Evolutionary conservation across 1,284 basidiomycete genomes (phyloP).

Genomic region (Acaromyces ingoldii): DNA sequence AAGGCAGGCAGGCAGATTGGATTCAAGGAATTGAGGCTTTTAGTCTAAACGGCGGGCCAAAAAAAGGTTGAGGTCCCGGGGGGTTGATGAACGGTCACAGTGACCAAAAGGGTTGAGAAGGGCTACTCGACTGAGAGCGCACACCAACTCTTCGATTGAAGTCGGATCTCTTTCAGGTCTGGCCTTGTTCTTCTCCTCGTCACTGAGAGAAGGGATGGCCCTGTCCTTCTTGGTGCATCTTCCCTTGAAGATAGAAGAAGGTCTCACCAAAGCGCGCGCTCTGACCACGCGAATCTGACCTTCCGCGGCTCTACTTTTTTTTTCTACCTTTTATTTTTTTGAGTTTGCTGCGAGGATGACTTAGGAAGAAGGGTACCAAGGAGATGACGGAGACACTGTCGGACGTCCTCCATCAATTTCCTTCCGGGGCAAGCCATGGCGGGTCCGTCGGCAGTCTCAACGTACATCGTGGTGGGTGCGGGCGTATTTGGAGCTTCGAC

Average conservation of each 20-base stretch:
- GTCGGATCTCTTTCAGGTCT: no score
- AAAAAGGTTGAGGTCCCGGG: no score
- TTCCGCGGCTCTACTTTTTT: neutral
- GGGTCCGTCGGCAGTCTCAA: neutral
- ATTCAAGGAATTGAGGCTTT: no score
- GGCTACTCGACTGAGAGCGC: no score
- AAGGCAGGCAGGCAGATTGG: no score
- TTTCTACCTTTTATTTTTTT: neutral
- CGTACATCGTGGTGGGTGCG: slow-evolving; percentile 68
- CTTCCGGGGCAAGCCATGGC: neutral
- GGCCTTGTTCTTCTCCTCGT: neutral
- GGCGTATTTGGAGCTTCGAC: slow-evolving; percentile 82
- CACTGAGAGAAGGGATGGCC: neutral
- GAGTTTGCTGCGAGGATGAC: no score
- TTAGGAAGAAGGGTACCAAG: neutral
- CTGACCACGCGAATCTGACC: neutral
- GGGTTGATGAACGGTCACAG: no score
- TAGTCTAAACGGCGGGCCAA: no score
- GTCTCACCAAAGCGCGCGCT: neutral
- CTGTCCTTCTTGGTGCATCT: no score
- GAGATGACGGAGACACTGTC: neutral
- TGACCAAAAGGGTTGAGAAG: no score
- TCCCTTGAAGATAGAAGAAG: no score
- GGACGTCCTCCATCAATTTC: neutral
- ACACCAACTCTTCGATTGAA: no score